Conservation (phyloP, 192 early-diverging fungal genomes). For the Coemansia sp. region DNA sequence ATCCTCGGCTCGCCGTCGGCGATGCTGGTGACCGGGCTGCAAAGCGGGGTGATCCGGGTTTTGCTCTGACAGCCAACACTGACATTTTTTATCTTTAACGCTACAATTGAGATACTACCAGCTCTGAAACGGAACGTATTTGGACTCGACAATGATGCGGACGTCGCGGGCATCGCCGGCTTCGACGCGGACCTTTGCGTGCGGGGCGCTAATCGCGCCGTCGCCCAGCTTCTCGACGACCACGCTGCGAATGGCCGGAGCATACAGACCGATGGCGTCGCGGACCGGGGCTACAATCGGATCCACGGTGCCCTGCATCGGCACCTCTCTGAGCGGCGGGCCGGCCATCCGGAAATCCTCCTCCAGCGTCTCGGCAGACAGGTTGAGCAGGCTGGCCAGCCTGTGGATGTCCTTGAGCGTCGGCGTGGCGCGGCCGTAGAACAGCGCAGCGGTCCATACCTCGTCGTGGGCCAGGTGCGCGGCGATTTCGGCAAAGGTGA, state of each 20-base stretch:
- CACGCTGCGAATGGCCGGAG: conserved; percentile 34
- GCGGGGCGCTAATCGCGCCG: conserved; percentile 27
- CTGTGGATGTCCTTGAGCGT: conserved; percentile 36
- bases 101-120: conserved; percentile 16
- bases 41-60: conserved; percentile 35
- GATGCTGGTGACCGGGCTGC: conserved; percentile 36
- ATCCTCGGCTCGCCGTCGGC: conserved; percentile 17
- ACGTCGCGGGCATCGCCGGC: conserved; percentile 22
- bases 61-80: neutral
- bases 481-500: conserved; percentile 58
- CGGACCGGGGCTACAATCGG: conserved; percentile 32
- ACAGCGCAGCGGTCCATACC: conserved; percentile 64
- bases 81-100: neutral
- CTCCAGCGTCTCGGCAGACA: conserved; percentile 42
- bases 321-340: conserved; percentile 24
- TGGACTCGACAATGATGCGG: conserved; percentile 29
- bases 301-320: conserved; percentile 5
- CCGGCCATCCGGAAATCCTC: conserved; percentile 44
- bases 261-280: conserved; percentile 43
- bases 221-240: conserved; percentile 43
- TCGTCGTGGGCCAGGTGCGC: conserved; percentile 55
- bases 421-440: conserved; percentile 62
- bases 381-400: conserved; percentile 37
- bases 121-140: conserved; percentile 33
- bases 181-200: conserved; percentile 36